These are phyloP conservation scores for Septoria petroselini DNA, from an alignment of 2,329 filamentous ascomycete genomes.

Conservation along the genomic window DNA sequence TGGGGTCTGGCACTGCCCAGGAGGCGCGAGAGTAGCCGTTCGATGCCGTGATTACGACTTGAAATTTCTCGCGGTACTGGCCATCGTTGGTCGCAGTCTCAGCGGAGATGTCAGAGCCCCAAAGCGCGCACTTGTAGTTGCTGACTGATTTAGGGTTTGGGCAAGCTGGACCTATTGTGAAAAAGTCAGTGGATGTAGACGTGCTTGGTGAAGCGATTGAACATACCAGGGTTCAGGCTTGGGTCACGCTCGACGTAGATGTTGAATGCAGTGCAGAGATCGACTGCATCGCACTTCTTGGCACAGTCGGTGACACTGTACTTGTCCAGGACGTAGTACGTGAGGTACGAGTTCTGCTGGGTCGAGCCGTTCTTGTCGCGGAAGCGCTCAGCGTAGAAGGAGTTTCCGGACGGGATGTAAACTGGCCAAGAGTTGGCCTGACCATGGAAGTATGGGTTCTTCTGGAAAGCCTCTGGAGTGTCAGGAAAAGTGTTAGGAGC, in stretches of 20 bases:
- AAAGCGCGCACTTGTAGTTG: slow-evolving; percentile 38
- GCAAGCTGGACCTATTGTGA: slow-evolving; percentile 32
- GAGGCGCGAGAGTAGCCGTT: slow-evolving; percentile 36
- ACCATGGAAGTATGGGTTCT: slow-evolving; percentile 21
- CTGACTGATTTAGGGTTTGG: slow-evolving; percentile 33
- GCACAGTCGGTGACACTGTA: slow-evolving; percentile 29
- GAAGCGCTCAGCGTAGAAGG: slow-evolving; percentile 28
- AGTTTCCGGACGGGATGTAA: slow-evolving; percentile 16
- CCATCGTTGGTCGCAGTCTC: slow-evolving; percentile 30
- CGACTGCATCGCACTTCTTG: slow-evolving; percentile 25
- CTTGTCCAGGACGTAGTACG: slow-evolving; percentile 26
- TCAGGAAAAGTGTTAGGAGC: slow-evolving; percentile 33
- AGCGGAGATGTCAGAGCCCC: slow-evolving; percentile 35
- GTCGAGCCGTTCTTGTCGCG: slow-evolving; percentile 27
- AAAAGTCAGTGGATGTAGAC: slow-evolving; percentile 10
- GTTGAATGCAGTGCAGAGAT: slow-evolving; percentile 30
- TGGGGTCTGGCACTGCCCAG: slow-evolving; percentile 17
- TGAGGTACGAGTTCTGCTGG: slow-evolving; percentile 30
- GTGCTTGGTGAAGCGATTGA: not conserved
- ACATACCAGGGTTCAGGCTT: slow-evolving; percentile 21
- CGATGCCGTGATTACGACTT: slow-evolving; percentile 33
- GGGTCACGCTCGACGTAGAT: slow-evolving; percentile 32
- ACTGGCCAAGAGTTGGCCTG: slow-evolving; percentile 22
- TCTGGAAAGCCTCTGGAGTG: slow-evolving; percentile 31
- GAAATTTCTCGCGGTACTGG: slow-evolving; percentile 28